Evolutionary conservation across 2,329 filamentous ascomycete genomes (phyloP), one percentile per base, ranked within the genome.

Genomic region (Pseudogymnoascus sp.): DNA sequence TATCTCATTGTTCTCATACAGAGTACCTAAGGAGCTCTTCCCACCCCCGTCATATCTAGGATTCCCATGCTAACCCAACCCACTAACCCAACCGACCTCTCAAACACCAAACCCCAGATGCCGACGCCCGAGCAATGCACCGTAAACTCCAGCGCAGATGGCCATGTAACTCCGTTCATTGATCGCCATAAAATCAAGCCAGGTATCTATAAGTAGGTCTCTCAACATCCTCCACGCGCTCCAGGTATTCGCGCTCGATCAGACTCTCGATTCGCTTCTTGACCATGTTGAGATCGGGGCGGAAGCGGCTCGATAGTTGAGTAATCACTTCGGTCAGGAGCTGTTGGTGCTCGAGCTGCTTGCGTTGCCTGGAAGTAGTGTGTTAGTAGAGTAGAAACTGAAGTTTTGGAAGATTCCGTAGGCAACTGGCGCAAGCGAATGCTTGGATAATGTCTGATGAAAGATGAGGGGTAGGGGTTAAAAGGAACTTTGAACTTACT

Each of bases 261-360:
- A 93, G 78, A 67, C 87, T 87, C 74, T 93, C 90, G 65, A 93
- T 88, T n/a, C 87, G 85, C 73, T 85, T 88, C 80, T 93, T 93
- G 77, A 93, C 88, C 77, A 93, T 85, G 31, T 81, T 80, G 37
- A 93, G 82, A 64, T 93, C 89, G 0, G 90, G 90, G 71, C 85
- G 88, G 79, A 93, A 93, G 48, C 88, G 86, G 61, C 79, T 77
- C 0, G 80, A 79, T 16, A 93, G 80, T 71, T 90, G 87, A n/a
- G 81, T 78, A 64, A 93, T 83, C 11, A 90, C 89, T 75, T 93
- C 89, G 16, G 81, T 83, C 45, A 92, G 79, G 62, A 93, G 85
- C 63, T 87, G 82, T 60, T 86, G 81, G 72, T 93, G 90, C 1
- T 81, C 76, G 11, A 90, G 81, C 68, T 87, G 83, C 73, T 92